Percentiles rank a stretch among this genome's conserved stretches.
phyloP scores from a whole-genome alignment of 2,329 filamentous ascomycete species.

The Simplicillium aogashimaense region DNA sequence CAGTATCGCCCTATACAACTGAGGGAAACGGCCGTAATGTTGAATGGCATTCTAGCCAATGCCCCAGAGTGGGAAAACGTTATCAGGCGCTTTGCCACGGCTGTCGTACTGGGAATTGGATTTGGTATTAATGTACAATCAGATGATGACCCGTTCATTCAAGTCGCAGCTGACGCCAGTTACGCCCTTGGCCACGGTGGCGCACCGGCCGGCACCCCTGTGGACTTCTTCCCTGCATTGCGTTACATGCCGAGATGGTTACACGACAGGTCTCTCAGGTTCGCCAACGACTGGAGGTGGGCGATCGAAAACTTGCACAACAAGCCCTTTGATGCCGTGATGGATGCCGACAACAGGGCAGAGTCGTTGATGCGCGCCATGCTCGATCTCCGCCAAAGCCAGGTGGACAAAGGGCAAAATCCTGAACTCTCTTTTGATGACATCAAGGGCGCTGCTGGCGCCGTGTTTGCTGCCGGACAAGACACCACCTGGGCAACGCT shows the following conservation, averaged over 20 bases:
- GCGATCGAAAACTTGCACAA: conserved; percentile 31
- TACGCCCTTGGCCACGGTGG: conserved; percentile 18
- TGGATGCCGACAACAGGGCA: conserved; percentile 16
- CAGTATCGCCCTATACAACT: conserved; percentile 23
- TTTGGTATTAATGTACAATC: conserved; percentile 29
- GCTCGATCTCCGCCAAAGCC: conserved; percentile 13
- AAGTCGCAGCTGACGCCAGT: conserved; percentile 22
- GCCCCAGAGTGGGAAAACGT: conserved; percentile 25
- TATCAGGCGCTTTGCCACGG: conserved; percentile 27
- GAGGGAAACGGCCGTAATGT: conserved; percentile 19
- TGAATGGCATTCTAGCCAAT: conserved; percentile 18
- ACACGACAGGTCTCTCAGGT: conserved; percentile 18
- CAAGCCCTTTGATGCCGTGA: conserved; percentile 28
- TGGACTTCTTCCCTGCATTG: conserved; percentile 38
- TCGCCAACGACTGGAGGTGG: conserved; percentile 17
- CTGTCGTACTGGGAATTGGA: conserved; percentile 30
- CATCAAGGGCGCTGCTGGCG: conserved; percentile 37
- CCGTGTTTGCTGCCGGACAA: conserved; percentile 35
- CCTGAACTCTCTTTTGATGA: conserved; percentile 28
- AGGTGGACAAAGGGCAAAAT: conserved; percentile 14
- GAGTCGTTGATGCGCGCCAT: conserved; percentile 17
- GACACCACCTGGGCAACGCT: conserved; percentile 34
- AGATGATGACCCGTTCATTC: conserved; percentile 27
- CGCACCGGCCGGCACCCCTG: conserved; percentile 22
- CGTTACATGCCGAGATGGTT: conserved; percentile 29